phyloP scores from a whole-genome alignment of 1,284 basidiomycete species.

The Ganoderma meredithae region DNA sequence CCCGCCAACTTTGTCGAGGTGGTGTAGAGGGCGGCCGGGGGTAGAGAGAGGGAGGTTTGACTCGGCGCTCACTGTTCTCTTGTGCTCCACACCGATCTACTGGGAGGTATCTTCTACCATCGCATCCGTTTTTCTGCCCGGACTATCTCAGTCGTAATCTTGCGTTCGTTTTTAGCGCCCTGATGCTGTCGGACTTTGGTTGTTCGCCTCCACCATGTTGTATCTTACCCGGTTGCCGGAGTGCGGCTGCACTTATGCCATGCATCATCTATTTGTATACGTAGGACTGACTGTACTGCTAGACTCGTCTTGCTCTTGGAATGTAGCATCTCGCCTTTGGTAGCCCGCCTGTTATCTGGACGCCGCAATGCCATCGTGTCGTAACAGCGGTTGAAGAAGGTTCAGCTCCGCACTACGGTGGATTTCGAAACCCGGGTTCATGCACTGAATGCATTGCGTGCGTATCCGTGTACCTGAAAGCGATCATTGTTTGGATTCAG shows the following conservation, averaged over 20 bases:
- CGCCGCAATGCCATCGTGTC: background rate
- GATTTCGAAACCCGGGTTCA: background rate
- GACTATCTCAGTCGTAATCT: background rate
- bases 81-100: background rate
- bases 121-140: background rate
- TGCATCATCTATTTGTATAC: background rate
- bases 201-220: background rate
- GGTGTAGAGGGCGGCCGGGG: constrained; percentile 34
- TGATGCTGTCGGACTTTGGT: background rate
- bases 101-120: background rate
- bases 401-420: background rate
- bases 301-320: background rate
- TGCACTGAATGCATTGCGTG: background rate
- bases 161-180: background rate
- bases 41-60: background rate
- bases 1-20: constrained; percentile 64
- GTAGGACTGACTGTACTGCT: background rate
- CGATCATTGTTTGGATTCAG: background rate
- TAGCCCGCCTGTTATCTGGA: background rate
- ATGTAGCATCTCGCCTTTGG: background rate
- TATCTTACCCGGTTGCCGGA: background rate
- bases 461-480: background rate
- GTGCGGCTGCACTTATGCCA: background rate
- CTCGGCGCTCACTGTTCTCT: background rate
- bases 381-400: constrained; percentile 5